Base-by-base conservation (phyloP, 768 basidiomycete species). In the Agaricus subrufescens region DNA sequence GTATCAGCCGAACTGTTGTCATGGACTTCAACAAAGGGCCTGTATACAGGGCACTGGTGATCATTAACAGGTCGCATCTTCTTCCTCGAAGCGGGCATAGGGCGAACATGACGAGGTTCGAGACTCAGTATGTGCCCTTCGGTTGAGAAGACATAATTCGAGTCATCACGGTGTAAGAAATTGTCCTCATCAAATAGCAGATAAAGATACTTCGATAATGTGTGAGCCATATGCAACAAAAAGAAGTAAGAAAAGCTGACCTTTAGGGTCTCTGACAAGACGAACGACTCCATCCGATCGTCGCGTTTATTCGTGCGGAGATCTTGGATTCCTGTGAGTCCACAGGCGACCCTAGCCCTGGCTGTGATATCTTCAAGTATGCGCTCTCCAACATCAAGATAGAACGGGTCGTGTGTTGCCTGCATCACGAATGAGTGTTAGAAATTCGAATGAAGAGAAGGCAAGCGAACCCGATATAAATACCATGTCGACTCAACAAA, bases 401-500 rank as follows among this genome's bases (percentile, higher is more conserved):
- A 98, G 68, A 92, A 94, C 2, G 93, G 79, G 65, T 99, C 96
- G 45, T 79, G 82, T 11, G 96, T 98, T 27, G 95, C 95, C 91
- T 94, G 62, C n/a, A 9, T 25, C 52, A 50, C 61, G 64, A 46
- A 51, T 31, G 42, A 53, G 47, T 40, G 29, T 44, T 9, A 19
- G 15, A 5, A 45, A 34, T 42, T 26, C 45, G 25, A 8, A 44
- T 10, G 30, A 5, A 9, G 2, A 23, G 7, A 23, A 23, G 23
- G 31, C n/a, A n/a, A 39, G 69, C 83, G 59, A 62, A 89, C 92
- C 50, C 90, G 81, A 65, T 97, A 98, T 15, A 98, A 75, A 71
- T 95, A 97, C 86, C 94, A 95, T 4, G 93, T 99, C 23, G 91
- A 94, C 71, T 99, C 97, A 55, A 97, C 82, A 62, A 97, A 95